Percentiles rank a stretch among this genome's conserved stretches.
phyloP scores from a whole-genome alignment of 225 moss, liverwort and hornwort genomes.

The Straminergon stramineum region DNA sequence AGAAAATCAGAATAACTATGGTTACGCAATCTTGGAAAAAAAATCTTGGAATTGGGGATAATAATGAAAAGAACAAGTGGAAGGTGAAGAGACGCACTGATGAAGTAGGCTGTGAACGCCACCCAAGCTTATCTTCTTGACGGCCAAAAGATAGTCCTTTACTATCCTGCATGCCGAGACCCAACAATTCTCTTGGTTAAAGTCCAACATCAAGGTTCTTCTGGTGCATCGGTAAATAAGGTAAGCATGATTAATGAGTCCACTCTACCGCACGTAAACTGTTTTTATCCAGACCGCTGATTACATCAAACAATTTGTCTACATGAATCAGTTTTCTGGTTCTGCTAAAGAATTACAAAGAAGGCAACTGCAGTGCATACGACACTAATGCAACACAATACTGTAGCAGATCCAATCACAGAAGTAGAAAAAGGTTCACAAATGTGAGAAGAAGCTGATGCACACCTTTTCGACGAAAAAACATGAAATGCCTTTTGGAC shows the following conservation, averaged over 20 bases:
- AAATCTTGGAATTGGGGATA: not conserved
- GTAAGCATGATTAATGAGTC: not conserved
- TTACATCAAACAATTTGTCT: not conserved
- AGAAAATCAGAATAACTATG: not conserved
- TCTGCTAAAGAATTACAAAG: not conserved
- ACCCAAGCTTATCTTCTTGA: conserved; percentile 96
- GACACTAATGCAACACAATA: not conserved
- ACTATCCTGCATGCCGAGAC: conserved; percentile 51
- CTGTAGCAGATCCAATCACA: not conserved
- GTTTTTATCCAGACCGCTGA: not conserved
- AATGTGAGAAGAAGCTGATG: not conserved
- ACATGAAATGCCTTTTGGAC: conserved; percentile 95
- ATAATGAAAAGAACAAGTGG: not conserved
- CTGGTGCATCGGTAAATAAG: not conserved
- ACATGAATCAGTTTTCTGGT: not conserved
- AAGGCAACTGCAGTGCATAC: not conserved
- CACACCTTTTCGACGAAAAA: conserved; percentile 84
- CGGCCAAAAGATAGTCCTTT: conserved; percentile 91
- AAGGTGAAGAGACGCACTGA: conserved; percentile 44
- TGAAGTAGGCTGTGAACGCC: conserved; percentile 95
- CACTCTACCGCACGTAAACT: not conserved
- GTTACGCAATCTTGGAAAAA: not conserved
- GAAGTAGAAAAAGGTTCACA: not conserved
- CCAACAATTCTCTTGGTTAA: not conserved
- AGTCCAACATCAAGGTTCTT: not conserved